These are phyloP conservation scores for Dictyostelium capitatum DNA, from an alignment of 78 protist species.

Conservation along the genomic window DNA sequence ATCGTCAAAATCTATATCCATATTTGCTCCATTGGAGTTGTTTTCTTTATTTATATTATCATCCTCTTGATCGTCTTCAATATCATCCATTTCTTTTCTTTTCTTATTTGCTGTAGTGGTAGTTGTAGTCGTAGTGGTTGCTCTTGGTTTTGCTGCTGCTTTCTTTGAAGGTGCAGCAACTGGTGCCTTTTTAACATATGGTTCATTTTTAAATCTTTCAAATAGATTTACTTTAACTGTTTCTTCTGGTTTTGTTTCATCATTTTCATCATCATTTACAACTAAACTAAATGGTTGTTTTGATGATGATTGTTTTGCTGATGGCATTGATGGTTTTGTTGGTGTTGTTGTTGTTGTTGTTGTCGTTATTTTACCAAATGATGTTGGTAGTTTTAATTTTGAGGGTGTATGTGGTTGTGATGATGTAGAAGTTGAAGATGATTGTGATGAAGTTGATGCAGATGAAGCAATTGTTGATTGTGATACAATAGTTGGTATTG, in stretches of 20 bases:
- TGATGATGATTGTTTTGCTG: not conserved
- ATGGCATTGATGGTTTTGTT: not conserved
- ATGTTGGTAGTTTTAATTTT: not conserved
- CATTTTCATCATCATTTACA: not conserved
- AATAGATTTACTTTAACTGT: not conserved
- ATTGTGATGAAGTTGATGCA: not conserved
- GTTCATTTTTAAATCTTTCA: not conserved
- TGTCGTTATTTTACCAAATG: not conserved
- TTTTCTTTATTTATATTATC: not conserved
- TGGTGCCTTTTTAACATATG: not conserved
- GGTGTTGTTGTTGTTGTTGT: constrained; percentile 1
- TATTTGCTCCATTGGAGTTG: not conserved
- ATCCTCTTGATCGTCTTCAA: not conserved
- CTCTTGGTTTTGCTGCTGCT: not conserved
- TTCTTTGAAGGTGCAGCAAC: not conserved
- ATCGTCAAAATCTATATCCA: not conserved
- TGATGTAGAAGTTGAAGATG: not conserved
- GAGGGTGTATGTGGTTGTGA: not conserved
- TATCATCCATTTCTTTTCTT: constrained; percentile 18
- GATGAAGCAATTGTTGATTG: not conserved
- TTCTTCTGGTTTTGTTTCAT: not conserved
- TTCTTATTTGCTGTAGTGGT: constrained; percentile 13
- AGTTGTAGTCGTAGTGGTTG: not conserved
- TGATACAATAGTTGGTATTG: not conserved
- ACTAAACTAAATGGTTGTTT: not conserved